A percentile compares a stretch with the other conserved stretches of the same genome.
phyloP scores from a whole-genome alignment of 441 rosid genomes.

The Populus tomentosa region DNA sequence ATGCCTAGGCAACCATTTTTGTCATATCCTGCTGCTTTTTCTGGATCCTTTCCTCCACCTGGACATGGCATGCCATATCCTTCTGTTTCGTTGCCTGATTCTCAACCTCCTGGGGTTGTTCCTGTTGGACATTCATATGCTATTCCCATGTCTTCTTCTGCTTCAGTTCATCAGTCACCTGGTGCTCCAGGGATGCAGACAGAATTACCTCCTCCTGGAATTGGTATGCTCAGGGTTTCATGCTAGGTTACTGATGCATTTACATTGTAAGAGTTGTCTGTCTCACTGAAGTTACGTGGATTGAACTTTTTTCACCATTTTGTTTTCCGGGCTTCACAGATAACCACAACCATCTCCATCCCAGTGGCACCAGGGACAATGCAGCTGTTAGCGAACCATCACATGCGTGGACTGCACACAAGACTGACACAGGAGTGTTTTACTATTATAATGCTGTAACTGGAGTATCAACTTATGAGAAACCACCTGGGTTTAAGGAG shows the following conservation, averaged over 20 bases:
- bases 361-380: conserved; percentile 29
- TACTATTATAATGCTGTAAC: conserved; percentile 92
- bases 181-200: conserved; percentile 36
- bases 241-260: conserved; percentile 64
- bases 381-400: conserved; percentile 36
- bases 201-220: conserved; percentile 62
- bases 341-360: conserved; percentile 42
- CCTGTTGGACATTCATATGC: conserved; percentile 43
- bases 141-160: conserved; percentile 32
- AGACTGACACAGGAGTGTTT: conserved; percentile 68
- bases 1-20: conserved; percentile 54
- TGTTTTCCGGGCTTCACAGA: conserved; percentile 47
- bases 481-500: conserved; percentile 84
- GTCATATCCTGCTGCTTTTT: conserved; percentile 54
- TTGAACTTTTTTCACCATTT: conserved; percentile 36
- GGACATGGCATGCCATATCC: conserved; percentile 41
- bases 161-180: conserved; percentile 40
- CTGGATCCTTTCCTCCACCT: conserved; percentile 57
- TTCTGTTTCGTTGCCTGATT: conserved; percentile 44
- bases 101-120: conserved; percentile 64
- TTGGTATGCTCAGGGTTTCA: conserved; percentile 78
- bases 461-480: conserved; percentile 85
- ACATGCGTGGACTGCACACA: conserved; percentile 96
- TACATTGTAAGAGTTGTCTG: conserved; percentile 53
- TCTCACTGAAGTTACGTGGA: conserved; percentile 29